phyloP scores from a whole-genome alignment of 1,139 yeast species.

The Sugiyamaella xylanicola region DNA sequence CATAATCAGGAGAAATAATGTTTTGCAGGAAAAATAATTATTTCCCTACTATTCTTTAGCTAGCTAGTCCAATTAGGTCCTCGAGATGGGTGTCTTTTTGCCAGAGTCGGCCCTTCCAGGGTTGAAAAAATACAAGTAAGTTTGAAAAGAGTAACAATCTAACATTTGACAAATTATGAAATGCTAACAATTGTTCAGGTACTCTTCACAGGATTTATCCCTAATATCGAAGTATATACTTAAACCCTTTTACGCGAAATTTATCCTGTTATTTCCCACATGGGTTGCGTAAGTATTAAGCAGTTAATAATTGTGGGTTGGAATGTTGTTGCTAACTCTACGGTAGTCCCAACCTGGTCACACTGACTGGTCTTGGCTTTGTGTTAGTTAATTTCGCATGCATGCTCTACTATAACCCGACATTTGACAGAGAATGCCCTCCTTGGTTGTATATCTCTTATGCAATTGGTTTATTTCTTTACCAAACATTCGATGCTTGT shows the following conservation, averaged over 20 bases:
- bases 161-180: background rate
- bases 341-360: conserved; percentile 63
- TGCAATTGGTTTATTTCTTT: conserved; percentile 82
- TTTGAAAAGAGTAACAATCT: conserved; percentile 25
- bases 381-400: conserved; percentile 63
- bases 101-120: conserved; percentile 62
- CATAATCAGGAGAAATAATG: background rate
- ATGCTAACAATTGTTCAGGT: conserved; percentile 34
- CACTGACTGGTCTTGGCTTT: conserved; percentile 74
- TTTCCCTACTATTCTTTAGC: background rate
- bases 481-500: conserved; percentile 95
- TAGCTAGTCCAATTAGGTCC: background rate
- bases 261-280: conserved; percentile 73
- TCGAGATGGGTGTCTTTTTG: conserved; percentile 69
- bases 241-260: conserved; percentile 70
- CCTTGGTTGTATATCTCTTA: conserved; percentile 79
- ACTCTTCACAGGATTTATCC: conserved; percentile 80
- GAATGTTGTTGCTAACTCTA: background rate
- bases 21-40: background rate
- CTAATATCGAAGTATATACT: conserved; percentile 70
- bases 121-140: conserved; percentile 67
- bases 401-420: conserved; percentile 75
- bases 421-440: conserved; percentile 61
- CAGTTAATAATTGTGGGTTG: background rate
- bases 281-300: conserved; percentile 62